Evolutionary conservation across 495 filamentous ascomycete genomes (phyloP).

Genomic region (Niebla homalea): DNA sequence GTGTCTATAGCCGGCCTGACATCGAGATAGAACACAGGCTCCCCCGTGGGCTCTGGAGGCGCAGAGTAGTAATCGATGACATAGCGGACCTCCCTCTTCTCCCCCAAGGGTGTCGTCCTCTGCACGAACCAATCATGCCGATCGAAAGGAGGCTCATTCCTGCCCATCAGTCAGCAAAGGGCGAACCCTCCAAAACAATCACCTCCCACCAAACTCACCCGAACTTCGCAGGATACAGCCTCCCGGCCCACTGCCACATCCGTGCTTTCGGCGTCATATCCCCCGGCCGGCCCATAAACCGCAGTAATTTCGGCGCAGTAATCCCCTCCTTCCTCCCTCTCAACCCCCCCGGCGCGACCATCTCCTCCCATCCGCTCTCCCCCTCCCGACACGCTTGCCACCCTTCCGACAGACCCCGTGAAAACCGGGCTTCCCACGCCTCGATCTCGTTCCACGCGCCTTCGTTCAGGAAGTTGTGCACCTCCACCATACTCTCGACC

Average conservation of each 20-base stretch:
- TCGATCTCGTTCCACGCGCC: constrained; percentile 92
- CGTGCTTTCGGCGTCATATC: constrained; percentile 84
- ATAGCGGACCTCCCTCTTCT: constrained; percentile 68
- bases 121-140: constrained; percentile 93
- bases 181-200: not conserved
- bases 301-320: constrained; percentile 54
- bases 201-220: constrained; percentile 33
- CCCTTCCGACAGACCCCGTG: constrained; percentile 51
- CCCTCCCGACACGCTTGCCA: constrained; percentile 65
- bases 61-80: constrained; percentile 97
- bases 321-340: constrained; percentile 25
- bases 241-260: constrained; percentile 63
- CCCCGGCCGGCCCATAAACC: constrained; percentile 77
- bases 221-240: constrained; percentile 67
- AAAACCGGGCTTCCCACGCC: constrained; percentile 79
- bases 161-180: constrained; percentile 17
- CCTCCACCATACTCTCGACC: constrained; percentile 92
- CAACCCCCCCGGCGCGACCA: constrained; percentile 17
- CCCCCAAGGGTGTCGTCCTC: constrained; percentile 44
- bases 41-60: constrained; percentile 71
- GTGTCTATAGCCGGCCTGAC: constrained; percentile 88
- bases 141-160: constrained; percentile 82
- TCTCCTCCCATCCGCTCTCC: constrained; percentile 40
- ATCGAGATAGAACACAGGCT: constrained; percentile 93
- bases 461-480: constrained; percentile 97